phyloP scores from a whole-genome alignment of 441 rosid species.

The Isatis lusitanica region DNA sequence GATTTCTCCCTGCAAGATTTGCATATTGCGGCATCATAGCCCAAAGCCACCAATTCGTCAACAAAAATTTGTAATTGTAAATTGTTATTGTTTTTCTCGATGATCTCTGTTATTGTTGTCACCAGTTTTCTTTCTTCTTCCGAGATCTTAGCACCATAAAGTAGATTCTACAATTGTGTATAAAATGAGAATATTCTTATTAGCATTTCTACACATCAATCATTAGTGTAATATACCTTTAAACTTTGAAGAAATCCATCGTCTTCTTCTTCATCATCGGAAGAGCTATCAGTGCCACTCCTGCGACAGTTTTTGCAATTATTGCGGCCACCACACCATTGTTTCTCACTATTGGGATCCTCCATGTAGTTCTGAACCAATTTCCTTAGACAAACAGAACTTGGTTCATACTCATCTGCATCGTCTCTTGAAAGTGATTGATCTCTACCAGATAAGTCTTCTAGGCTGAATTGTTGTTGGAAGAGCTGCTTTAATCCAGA shows the following conservation, averaged over 20 bases:
- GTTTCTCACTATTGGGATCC: slow-evolving; percentile 33
- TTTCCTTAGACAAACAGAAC: slow-evolving; percentile 59
- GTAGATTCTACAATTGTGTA: slow-evolving; percentile 47
- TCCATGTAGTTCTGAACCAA: slow-evolving; percentile 77
- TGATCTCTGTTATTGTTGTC: slow-evolving; percentile 44
- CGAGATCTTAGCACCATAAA: slow-evolving; percentile 39
- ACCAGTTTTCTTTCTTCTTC: slow-evolving; percentile 30
- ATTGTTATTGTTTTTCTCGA: slow-evolving; percentile 54
- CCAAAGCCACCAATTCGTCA: slow-evolving; percentile 51
- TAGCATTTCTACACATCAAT: neutral
- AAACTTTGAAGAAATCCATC: slow-evolving; percentile 50
- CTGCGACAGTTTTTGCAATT: slow-evolving; percentile 56
- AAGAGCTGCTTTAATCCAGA: slow-evolving; percentile 64
- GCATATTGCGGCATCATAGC: slow-evolving; percentile 72
- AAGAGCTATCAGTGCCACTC: slow-evolving; percentile 44
- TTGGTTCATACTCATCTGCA: slow-evolving; percentile 61
- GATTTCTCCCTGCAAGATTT: slow-evolving; percentile 65
- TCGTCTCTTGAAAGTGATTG: slow-evolving; percentile 31
- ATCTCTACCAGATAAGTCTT: slow-evolving; percentile 38
- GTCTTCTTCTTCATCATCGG: slow-evolving; percentile 41
- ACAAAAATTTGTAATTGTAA: slow-evolving; percentile 41
- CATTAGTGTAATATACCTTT: slow-evolving; percentile 43
- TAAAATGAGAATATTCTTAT: neutral
- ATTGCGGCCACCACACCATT: slow-evolving; percentile 42
- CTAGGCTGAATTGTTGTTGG: slow-evolving; percentile 58